Conservation (phyloP, 2,329 filamentous ascomycete species). For the Colletotrichum musicola region DNA sequence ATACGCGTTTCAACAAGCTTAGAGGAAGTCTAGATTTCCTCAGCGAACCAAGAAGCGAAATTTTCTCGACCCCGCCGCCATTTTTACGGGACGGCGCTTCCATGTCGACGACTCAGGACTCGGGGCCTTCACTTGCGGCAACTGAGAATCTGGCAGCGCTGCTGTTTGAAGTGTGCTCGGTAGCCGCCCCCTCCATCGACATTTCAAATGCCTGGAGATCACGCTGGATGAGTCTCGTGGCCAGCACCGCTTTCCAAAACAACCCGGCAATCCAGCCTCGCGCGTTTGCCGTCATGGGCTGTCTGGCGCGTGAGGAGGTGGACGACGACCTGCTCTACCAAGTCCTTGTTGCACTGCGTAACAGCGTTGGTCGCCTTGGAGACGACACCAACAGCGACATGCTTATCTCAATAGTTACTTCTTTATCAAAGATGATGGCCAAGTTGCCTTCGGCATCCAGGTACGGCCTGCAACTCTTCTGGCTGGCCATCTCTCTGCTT, state of each 20-base stretch:
- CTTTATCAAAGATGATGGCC: slow-evolving; percentile 78
- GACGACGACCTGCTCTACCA: slow-evolving; percentile 80
- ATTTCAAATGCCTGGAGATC: slow-evolving; percentile 77
- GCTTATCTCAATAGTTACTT: slow-evolving; percentile 76
- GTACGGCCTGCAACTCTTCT: slow-evolving; percentile 77
- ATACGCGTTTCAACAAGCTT: slow-evolving; percentile 68
- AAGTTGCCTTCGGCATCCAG: slow-evolving; percentile 76
- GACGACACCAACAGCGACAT: slow-evolving; percentile 76
- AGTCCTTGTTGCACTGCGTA: slow-evolving; percentile 75
- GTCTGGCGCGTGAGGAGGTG: slow-evolving; percentile 77
- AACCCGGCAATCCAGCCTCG: slow-evolving; percentile 78
- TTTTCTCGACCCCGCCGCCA: slow-evolving; percentile 63
- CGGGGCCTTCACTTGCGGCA: slow-evolving; percentile 62
- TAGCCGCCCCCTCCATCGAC: slow-evolving; percentile 74
- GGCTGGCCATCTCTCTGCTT: slow-evolving; percentile 76
- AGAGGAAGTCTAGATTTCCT: slow-evolving; percentile 68
- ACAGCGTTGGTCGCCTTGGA: slow-evolving; percentile 73
- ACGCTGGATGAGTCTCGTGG: slow-evolving; percentile 80
- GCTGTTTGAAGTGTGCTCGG: slow-evolving; percentile 72
- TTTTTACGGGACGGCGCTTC: slow-evolving; percentile 66
- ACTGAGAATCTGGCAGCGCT: slow-evolving; percentile 73
- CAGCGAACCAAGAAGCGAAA: slow-evolving; percentile 70
- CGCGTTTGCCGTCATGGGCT: slow-evolving; percentile 79
- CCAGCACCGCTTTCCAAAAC: slow-evolving; percentile 79
- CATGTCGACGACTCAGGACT: slow-evolving; percentile 66